Percentiles rank a stretch among this genome's conserved stretches.
These are phyloP conservation scores for Penicillium sp. DNA, from an alignment of 2,329 filamentous ascomycete genomes.

Conservation along the genomic window DNA sequence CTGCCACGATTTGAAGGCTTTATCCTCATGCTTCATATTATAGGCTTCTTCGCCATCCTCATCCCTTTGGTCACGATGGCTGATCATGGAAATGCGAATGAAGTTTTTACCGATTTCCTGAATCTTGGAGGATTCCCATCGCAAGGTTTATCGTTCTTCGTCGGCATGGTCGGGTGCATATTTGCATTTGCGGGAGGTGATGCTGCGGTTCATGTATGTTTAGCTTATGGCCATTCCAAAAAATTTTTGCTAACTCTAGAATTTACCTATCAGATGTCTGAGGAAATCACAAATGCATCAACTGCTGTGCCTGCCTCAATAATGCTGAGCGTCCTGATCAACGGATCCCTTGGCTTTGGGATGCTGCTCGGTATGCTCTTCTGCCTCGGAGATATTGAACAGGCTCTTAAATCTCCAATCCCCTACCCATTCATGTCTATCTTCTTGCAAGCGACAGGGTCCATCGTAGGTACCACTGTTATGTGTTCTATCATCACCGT, in stretches of 20 bases:
- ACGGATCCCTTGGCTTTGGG: slow-evolving; percentile 39
- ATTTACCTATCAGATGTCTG: slow-evolving; percentile 29
- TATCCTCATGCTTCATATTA: slow-evolving; percentile 55
- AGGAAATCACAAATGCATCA: slow-evolving; percentile 45
- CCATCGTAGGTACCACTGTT: slow-evolving; percentile 3
- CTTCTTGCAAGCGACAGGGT: slow-evolving; percentile 10
- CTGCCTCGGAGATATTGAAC: slow-evolving; percentile 38
- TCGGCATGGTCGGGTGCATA: slow-evolving; percentile 39
- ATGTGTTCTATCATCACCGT: slow-evolving; percentile 24
- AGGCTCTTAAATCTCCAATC: slow-evolving; percentile 21
- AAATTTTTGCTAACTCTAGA: neutral
- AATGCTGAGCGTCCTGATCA: slow-evolving; percentile 40
- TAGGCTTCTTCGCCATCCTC: slow-evolving; percentile 58
- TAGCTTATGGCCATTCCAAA: neutral
- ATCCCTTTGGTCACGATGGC: slow-evolving; percentile 52
- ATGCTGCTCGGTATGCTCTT: slow-evolving; percentile 44
- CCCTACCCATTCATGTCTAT: slow-evolving; percentile 11
- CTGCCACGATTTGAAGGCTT: slow-evolving; percentile 55
- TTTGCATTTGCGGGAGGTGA: slow-evolving; percentile 45
- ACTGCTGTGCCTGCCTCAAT: slow-evolving; percentile 41
- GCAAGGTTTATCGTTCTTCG: slow-evolving; percentile 45
- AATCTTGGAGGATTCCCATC: slow-evolving; percentile 53
- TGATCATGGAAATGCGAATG: slow-evolving; percentile 43
- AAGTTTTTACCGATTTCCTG: slow-evolving; percentile 54
- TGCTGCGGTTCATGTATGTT: slow-evolving; percentile 43